Conservation (phyloP, 257 asterid species). For the Solanum ahanhuiri region DNA sequence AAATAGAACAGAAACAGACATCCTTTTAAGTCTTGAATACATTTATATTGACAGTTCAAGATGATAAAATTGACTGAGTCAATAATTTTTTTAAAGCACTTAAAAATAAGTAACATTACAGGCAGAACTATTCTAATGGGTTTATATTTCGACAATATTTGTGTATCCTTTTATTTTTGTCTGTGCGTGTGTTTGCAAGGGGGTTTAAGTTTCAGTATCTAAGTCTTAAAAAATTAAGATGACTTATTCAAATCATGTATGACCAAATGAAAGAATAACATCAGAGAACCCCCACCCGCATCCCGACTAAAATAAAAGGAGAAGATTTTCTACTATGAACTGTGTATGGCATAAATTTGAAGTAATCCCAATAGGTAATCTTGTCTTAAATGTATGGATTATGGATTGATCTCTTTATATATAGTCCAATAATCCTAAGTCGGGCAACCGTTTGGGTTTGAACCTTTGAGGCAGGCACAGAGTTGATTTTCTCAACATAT, state of each 20-base stretch:
- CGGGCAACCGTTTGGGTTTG: background rate
- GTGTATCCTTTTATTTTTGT: no score
- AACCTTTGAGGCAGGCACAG: background rate
- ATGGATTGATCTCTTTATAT: background rate
- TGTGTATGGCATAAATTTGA: background rate
- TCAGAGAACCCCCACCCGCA: no score
- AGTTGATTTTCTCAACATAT: background rate
- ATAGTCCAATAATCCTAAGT: background rate
- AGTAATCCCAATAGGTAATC: background rate
- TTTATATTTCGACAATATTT: no score
- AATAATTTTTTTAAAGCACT: background rate
- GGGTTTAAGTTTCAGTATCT: no score
- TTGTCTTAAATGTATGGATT: background rate
- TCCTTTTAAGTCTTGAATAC: background rate
- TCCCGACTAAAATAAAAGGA: no score
- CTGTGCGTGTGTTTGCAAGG: no score
- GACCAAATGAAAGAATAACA: no score
- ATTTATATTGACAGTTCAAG: background rate
- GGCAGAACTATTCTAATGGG: no score
- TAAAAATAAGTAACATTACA: background rate
- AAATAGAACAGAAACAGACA: background rate
- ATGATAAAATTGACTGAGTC: background rate
- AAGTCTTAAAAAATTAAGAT: no score
- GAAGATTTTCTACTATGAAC: background rate
- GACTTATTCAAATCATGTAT: no score